These are phyloP conservation scores for Fusarium transvaalense DNA, from an alignment of 2,329 filamentous ascomycete genomes.

Conservation along the genomic window DNA sequence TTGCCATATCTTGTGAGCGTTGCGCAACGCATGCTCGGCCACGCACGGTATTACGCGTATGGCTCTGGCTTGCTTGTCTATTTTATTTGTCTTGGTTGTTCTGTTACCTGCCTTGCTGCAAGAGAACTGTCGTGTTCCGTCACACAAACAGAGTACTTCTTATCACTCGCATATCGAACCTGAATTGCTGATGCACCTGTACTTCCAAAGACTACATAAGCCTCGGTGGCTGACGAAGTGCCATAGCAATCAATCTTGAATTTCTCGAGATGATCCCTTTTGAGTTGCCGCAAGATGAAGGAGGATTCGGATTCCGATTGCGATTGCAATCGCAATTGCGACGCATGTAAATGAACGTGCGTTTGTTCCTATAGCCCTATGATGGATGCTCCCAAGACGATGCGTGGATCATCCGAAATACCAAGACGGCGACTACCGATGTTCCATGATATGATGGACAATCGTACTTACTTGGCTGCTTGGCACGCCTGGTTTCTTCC, in stretches of 20 bases:
- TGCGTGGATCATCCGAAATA: constrained; percentile 24
- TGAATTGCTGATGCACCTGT: background rate
- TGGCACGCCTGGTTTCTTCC: background rate
- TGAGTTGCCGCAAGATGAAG: background rate
- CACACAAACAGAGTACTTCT: constrained; percentile 4
- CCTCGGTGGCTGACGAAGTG: constrained; percentile 32
- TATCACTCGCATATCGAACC: constrained; percentile 14
- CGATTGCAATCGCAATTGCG: background rate
- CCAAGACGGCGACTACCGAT: constrained; percentile 39
- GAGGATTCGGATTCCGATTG: constrained; percentile 15
- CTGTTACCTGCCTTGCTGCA: background rate
- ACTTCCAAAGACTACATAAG: constrained; percentile 10
- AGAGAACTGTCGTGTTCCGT: constrained; percentile 6
- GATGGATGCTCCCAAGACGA: constrained; percentile 13
- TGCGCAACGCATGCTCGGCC: background rate
- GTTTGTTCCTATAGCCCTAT: constrained; percentile 20
- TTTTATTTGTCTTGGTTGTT: background rate
- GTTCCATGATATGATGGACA: background rate
- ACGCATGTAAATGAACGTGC: constrained; percentile 2
- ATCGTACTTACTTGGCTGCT: constrained; percentile 29
- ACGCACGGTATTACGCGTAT: background rate
- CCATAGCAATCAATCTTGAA: constrained; percentile 4
- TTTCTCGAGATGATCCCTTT: constrained; percentile 1
- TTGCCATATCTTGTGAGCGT: background rate
- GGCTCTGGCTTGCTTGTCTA: background rate